Percentiles rank a stretch among this genome's conserved stretches.
These are phyloP conservation scores for Peniophora sp. DNA, from an alignment of 1,284 basidiomycete genomes.

Conservation along the genomic window DNA sequence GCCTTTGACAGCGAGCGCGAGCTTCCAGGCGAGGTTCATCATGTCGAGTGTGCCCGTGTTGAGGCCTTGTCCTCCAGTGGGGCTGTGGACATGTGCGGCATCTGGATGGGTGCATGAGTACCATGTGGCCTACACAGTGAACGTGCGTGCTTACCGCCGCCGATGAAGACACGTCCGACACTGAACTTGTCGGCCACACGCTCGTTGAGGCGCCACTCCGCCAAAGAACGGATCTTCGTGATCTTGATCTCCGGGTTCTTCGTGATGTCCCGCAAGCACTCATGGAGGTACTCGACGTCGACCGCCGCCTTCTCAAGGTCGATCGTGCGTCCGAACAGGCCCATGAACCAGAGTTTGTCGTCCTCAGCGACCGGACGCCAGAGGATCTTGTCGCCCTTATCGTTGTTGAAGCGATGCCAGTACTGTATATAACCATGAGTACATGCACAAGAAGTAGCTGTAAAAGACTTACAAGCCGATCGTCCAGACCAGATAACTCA, in stretches of 20 bases:
- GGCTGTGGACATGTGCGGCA: constrained; percentile 11
- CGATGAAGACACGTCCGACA: not conserved
- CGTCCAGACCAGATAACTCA: not conserved
- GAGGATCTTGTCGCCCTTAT: constrained; percentile 2
- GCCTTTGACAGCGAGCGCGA: constrained; percentile 13
- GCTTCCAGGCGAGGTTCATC: constrained; percentile 20
- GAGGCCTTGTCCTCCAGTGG: constrained; percentile 12
- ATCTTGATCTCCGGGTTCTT: not conserved
- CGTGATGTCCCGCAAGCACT: not conserved
- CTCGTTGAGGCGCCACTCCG: not conserved
- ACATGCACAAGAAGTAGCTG: not conserved
- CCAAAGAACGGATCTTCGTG: not conserved
- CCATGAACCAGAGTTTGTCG: not conserved
- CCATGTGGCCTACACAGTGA: no score
- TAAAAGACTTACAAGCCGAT: constrained; percentile 11
- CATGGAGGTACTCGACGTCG: not conserved
- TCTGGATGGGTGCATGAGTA: constrained; percentile 6
- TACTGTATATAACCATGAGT: constrained; percentile 10
- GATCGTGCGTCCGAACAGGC: not conserved
- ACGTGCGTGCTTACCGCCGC: not conserved
- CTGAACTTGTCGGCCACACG: not conserved
- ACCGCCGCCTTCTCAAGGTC: not conserved
- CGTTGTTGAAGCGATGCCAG: constrained; percentile 22
- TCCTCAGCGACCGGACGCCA: not conserved
- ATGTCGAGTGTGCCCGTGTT: constrained; percentile 12